Percentiles rank a stretch among this genome's conserved stretches.
phyloP scores from a whole-genome alignment of 2,329 filamentous ascomycete species.

The Myriosclerotinia scirpicola region DNA sequence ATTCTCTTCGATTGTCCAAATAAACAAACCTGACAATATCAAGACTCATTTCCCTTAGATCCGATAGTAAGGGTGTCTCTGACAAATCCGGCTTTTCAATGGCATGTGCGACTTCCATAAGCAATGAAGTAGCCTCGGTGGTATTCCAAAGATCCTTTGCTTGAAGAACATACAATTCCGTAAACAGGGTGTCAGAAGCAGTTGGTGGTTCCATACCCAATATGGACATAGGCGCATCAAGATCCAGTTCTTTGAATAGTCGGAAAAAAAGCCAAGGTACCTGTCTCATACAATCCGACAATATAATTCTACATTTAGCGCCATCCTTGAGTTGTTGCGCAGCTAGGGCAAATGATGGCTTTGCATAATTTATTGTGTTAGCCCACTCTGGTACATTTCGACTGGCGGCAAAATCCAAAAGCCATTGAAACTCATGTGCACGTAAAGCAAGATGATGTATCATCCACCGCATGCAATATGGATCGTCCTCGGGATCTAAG shows the following conservation, averaged over 20 bases:
- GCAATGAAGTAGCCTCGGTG: slow-evolving; percentile 60
- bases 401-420: slow-evolving; percentile 65
- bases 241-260: slow-evolving; percentile 75
- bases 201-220: slow-evolving; percentile 73
- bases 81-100: slow-evolving; percentile 33
- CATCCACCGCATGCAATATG: slow-evolving; percentile 77
- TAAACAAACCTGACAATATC: slow-evolving; percentile 40
- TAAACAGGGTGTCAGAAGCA: slow-evolving; percentile 53
- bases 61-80: slow-evolving; percentile 27
- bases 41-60: slow-evolving; percentile 34
- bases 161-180: slow-evolving; percentile 63
- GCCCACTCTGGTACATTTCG: slow-evolving; percentile 46
- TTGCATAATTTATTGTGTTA: slow-evolving; percentile 63
- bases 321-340: slow-evolving; percentile 68
- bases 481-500: slow-evolving; percentile 70
- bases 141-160: slow-evolving; percentile 74
- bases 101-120: slow-evolving; percentile 61
- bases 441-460: slow-evolving; percentile 85
- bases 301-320: slow-evolving; percentile 61
- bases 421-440: slow-evolving; percentile 72
- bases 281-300: slow-evolving; percentile 66
- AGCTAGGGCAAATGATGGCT: slow-evolving; percentile 75
- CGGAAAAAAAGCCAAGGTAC: slow-evolving; percentile 84
- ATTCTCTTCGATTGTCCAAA: slow-evolving; percentile 38
- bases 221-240: slow-evolving; percentile 75